These are phyloP conservation scores for Chalciporus chontae DNA, from an alignment of 768 basidiomycete species.

Conservation along the genomic window DNA sequence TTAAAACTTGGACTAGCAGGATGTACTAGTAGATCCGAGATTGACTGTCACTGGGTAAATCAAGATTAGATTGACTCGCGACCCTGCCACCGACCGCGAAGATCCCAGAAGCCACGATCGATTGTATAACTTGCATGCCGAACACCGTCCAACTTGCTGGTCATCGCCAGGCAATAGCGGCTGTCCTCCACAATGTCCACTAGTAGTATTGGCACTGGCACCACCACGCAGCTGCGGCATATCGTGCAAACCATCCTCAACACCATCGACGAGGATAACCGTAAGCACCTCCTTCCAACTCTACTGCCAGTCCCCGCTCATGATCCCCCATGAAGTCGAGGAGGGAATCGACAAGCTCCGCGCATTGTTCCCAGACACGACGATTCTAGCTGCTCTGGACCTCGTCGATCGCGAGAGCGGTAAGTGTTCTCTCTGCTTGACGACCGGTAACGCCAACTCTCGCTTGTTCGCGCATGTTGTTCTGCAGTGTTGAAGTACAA, in stretches of 20 bases:
- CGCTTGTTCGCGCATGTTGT: background rate
- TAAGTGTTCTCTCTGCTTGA: slow-evolving; percentile 26
- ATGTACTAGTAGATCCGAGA: no score
- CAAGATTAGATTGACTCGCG: no score
- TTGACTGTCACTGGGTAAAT: no score
- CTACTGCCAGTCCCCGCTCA: background rate
- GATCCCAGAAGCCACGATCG: no score
- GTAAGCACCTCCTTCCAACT: slow-evolving; percentile 22
- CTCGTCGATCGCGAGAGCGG: slow-evolving; percentile 71
- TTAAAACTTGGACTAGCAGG: no score
- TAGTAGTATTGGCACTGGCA: no score
- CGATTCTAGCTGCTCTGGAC: slow-evolving; percentile 69
- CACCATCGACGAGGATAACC: slow-evolving; percentile 30
- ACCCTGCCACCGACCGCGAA: no score
- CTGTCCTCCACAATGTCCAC: background rate
- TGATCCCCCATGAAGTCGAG: slow-evolving; percentile 36
- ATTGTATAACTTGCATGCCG: background rate
- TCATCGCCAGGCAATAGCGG: background rate
- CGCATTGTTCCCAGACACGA: slow-evolving; percentile 56
- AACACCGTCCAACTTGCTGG: background rate
- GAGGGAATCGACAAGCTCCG: slow-evolving; percentile 54
- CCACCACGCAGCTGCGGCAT: slow-evolving; percentile 17
- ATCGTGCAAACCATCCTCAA: slow-evolving; percentile 31
- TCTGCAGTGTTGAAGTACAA: slow-evolving; percentile 56
- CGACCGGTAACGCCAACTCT: background rate